Conservation (phyloP, 2,329 filamentous ascomycete genomes). For the Periconia sp. region DNA sequence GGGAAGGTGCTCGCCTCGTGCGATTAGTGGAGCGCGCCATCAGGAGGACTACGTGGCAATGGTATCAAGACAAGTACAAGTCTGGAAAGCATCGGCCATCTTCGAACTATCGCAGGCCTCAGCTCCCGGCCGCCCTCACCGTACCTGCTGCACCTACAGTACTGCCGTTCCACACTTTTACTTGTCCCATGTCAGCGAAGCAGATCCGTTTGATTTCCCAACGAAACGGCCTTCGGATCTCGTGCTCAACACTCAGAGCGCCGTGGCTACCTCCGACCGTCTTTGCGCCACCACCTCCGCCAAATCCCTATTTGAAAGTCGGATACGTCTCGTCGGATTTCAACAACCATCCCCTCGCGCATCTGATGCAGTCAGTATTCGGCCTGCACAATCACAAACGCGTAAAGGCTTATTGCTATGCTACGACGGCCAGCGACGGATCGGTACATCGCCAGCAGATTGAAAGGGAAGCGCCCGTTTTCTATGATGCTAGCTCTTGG, state of each 20-base stretch:
- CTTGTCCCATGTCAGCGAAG: conserved; percentile 87
- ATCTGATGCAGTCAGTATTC: conserved; percentile 98
- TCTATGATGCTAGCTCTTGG: conserved; percentile 88
- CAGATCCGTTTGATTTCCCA: conserved; percentile 95
- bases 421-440: conserved; percentile 88
- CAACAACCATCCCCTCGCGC: conserved; percentile 95
- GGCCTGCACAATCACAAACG: conserved; percentile 78
- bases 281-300: conserved; percentile 84
- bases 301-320: conserved; percentile 82
- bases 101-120: conserved; percentile 72
- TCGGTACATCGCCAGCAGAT: conserved; percentile 92
- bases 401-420: conserved; percentile 91
- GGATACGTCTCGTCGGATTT: conserved; percentile 98
- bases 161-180: conserved; percentile 96
- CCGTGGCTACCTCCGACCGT: conserved; percentile 85
- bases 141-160: conserved; percentile 92
- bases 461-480: conserved; percentile 88
- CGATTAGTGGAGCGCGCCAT: conserved; percentile 84
- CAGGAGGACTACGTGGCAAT: conserved; percentile 78
- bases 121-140: conserved; percentile 73
- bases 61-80: conserved; percentile 85
- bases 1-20: conserved; percentile 87
- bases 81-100: conserved; percentile 58
- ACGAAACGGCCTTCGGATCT: conserved; percentile 90
- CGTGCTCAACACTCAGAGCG: conserved; percentile 82